Percentiles rank a stretch among this genome's conserved stretches.
phyloP scores from a whole-genome alignment of 1,139 yeast species.

The Maudiozyma humilis region DNA sequence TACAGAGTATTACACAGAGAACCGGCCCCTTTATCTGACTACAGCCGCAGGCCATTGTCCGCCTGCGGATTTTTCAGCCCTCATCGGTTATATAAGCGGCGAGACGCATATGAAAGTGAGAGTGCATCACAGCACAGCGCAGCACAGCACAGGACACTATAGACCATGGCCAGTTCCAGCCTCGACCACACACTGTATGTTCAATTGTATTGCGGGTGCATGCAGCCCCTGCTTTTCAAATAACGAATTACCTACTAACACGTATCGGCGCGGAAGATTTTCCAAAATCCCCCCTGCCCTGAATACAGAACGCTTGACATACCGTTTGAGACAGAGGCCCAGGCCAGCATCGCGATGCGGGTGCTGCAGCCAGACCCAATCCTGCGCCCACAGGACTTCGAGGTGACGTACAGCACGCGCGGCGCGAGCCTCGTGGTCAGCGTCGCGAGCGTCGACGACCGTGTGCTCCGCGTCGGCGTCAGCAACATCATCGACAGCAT shows the following conservation, averaged over 20 bases:
- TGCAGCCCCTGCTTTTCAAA: background rate
- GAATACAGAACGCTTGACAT: conserved; percentile 39
- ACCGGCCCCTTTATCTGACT: background rate
- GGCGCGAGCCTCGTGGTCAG: conserved; percentile 33
- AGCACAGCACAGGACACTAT: too few species aligned
- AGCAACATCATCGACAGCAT: conserved; percentile 59
- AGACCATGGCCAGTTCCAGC: background rate
- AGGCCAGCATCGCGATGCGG: conserved; percentile 54
- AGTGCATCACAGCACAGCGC: too few species aligned
- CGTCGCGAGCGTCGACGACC: conserved; percentile 51
- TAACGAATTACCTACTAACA: too few species aligned
- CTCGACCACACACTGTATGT: conserved; percentile 11
- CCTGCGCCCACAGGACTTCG: conserved; percentile 52
- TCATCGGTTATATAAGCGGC: background rate
- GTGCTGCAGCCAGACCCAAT: conserved; percentile 73
- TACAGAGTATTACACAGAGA: background rate
- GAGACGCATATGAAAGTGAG: background rate
- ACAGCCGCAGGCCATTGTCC: background rate
- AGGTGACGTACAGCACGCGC: conserved; percentile 36
- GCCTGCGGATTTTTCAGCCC: background rate
- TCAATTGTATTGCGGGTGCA: background rate
- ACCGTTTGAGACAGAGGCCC: conserved; percentile 54
- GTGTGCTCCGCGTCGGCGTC: conserved; percentile 62
- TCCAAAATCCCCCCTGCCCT: too few species aligned
- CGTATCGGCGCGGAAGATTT: background rate